Conservation (phyloP, 2,329 filamentous ascomycete species). For the Penicillium sp. region DNA sequence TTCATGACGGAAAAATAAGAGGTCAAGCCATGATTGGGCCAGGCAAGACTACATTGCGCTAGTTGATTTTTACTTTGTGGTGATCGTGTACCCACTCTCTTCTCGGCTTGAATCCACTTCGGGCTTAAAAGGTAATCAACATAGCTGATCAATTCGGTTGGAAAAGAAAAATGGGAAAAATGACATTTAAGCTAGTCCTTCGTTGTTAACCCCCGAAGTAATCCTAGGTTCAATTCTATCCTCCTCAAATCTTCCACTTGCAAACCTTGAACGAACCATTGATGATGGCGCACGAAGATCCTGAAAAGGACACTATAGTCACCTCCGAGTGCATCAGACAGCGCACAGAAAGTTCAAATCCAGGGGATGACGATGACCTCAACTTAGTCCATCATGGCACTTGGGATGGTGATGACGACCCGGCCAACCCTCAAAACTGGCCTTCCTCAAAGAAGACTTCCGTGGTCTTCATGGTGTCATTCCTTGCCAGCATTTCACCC, state of each 20-base stretch:
- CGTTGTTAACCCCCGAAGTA: background rate
- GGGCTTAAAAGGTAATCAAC: background rate
- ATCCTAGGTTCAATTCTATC: background rate
- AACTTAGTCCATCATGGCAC: background rate
- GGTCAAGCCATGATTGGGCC: background rate
- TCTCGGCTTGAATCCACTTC: background rate
- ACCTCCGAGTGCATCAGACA: background rate
- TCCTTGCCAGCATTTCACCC: slow-evolving; percentile 37
- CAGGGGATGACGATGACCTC: background rate
- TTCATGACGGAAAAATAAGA: background rate
- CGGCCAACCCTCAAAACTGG: background rate
- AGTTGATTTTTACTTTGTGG: background rate
- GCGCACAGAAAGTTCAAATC: background rate
- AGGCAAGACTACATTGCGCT: background rate
- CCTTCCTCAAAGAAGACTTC: background rate
- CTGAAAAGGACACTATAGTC: background rate
- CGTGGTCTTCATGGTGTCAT: background rate
- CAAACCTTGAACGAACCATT: background rate
- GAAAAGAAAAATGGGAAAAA: background rate
- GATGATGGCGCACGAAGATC: background rate
- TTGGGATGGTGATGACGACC: slow-evolving; percentile 1
- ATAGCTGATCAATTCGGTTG: background rate
- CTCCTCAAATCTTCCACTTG: background rate
- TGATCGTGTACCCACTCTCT: background rate
- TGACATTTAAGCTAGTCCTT: background rate